Percentiles rank a stretch among this genome's conserved stretches.
Conservation (phyloP, 2,329 filamentous ascomycete genomes). For the Exophiala aquamarina region DNA sequence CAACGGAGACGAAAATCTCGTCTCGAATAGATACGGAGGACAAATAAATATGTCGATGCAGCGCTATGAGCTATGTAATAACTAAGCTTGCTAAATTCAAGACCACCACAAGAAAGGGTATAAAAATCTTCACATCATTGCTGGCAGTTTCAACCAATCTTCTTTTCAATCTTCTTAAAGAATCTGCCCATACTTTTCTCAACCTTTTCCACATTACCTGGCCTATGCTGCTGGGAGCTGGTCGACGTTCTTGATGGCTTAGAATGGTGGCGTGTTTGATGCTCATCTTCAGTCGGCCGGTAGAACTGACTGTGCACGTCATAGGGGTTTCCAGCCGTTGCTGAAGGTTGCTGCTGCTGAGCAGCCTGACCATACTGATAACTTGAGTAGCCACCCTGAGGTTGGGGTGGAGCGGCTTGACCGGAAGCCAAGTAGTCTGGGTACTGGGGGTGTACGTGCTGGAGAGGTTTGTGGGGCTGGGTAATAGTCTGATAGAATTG, state of each 20-base stretch:
- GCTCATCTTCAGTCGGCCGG: conserved; percentile 45
- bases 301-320: conserved; percentile 49
- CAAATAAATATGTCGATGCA: too few relatives aligned
- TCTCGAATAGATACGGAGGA: too few relatives aligned
- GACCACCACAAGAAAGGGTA: too few relatives aligned
- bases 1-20: background rate
- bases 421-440: conserved; percentile 31
- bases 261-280: conserved; percentile 36
- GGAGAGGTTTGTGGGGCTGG: conserved; percentile 30
- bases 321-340: conserved; percentile 32
- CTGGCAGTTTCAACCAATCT: conserved; percentile 28
- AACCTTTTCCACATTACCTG: conserved; percentile 37
- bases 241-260: conserved; percentile 17
- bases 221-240: conserved; percentile 29
- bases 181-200: conserved; percentile 46
- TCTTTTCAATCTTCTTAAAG: conserved; percentile 48
- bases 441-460: conserved; percentile 35
- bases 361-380: conserved; percentile 41
- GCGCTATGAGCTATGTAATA: too few relatives aligned
- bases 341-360: conserved; percentile 23
- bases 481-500: conserved; percentile 31
- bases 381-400: conserved; percentile 39
- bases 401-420: conserved; percentile 27
- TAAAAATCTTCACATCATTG: too few relatives aligned
- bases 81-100: too few relatives aligned